Evolutionary conservation across 768 basidiomycete species (phyloP).

Genomic region (Trametes meyenii): DNA sequence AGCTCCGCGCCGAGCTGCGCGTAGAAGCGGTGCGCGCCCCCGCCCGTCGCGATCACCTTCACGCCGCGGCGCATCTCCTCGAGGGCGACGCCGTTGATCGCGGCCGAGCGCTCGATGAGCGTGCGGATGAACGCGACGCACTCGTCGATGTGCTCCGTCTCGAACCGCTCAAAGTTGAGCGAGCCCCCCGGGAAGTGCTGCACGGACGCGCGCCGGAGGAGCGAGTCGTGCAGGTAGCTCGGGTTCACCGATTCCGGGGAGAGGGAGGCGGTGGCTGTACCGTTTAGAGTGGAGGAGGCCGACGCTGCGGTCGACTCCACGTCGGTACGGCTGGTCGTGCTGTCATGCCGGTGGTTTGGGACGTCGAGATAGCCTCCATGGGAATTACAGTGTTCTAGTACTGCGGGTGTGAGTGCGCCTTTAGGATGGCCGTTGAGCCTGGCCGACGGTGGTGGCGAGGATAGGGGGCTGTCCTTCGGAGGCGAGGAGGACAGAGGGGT

Average conservation of each 20-base stretch:
- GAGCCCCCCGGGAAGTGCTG: constrained; percentile 93
- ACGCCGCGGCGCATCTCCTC: constrained; percentile 91
- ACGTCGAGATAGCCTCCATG: constrained; percentile 12
- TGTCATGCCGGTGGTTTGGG: constrained; percentile 18
- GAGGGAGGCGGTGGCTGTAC: constrained; percentile 40
- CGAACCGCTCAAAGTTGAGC: constrained; percentile 96
- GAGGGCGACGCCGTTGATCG: constrained; percentile 82
- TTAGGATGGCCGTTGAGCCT: constrained; percentile 47
- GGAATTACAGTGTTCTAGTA: constrained; percentile 43
- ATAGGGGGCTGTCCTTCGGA: constrained; percentile 28
- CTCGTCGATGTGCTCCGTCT: constrained; percentile 84
- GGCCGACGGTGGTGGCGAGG: constrained; percentile 36
- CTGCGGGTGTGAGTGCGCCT: constrained; percentile 83
- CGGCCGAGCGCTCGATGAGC: constrained; percentile 85
- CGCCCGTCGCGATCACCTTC: constrained; percentile 97
- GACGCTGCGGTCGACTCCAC: constrained; percentile 12
- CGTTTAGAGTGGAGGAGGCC: constrained; percentile 23
- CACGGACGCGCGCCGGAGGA: constrained; percentile 70
- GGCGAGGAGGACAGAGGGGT: constrained; percentile 38
- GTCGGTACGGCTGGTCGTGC: neutral
- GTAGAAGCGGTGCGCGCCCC: constrained; percentile 94
- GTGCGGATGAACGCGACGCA: constrained; percentile 87
- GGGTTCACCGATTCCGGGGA: constrained; percentile 38
- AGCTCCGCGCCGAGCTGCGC: constrained; percentile 75
- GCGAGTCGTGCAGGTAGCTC: constrained; percentile 58